phyloP scores from a whole-genome alignment of 306 rosid species.

The Macrotyloma uniflorum region DNA sequence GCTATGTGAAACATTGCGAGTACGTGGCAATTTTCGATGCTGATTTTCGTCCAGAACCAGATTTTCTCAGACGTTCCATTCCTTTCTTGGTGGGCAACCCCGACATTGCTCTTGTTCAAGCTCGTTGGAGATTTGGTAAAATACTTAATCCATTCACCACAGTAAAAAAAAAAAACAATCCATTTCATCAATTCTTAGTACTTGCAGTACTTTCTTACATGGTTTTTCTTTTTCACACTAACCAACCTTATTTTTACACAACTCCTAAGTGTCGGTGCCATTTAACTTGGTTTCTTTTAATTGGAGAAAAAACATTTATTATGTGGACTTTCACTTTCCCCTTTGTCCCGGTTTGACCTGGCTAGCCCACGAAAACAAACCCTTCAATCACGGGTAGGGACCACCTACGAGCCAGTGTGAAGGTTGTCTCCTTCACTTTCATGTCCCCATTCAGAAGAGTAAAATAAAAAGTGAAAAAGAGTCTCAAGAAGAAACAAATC shows the following conservation, averaged over 20 bases:
- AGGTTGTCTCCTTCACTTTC: slow-evolving; percentile 26
- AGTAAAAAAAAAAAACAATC: no score
- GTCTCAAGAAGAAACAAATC: slow-evolving; percentile 12
- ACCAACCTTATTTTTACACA: not conserved
- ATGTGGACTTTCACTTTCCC: slow-evolving; percentile 26
- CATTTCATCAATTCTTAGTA: not conserved
- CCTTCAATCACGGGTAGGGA: slow-evolving; percentile 71
- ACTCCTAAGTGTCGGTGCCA: slow-evolving; percentile 68
- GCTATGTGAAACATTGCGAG: slow-evolving; percentile 89
- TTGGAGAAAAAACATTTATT: not conserved
- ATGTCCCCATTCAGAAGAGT: slow-evolving; percentile 19
- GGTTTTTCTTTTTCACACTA: not conserved
- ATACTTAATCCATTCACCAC: not conserved
- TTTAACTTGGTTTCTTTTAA: no score
- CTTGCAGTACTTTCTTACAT: not conserved
- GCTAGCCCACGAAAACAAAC: slow-evolving; percentile 30
- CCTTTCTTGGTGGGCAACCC: slow-evolving; percentile 87
- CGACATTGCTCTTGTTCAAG: slow-evolving; percentile 88
- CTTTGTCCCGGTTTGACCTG: slow-evolving; percentile 38
- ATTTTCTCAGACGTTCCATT: slow-evolving; percentile 81
- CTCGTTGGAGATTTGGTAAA: slow-evolving; percentile 98
- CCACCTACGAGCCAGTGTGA: slow-evolving; percentile 19
- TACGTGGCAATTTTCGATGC: slow-evolving; percentile 94
- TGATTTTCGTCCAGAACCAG: slow-evolving; percentile 92
- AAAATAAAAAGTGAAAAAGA: not conserved